phyloP scores from a whole-genome alignment of 1,284 basidiomycete species.

The Trametes sp. region DNA sequence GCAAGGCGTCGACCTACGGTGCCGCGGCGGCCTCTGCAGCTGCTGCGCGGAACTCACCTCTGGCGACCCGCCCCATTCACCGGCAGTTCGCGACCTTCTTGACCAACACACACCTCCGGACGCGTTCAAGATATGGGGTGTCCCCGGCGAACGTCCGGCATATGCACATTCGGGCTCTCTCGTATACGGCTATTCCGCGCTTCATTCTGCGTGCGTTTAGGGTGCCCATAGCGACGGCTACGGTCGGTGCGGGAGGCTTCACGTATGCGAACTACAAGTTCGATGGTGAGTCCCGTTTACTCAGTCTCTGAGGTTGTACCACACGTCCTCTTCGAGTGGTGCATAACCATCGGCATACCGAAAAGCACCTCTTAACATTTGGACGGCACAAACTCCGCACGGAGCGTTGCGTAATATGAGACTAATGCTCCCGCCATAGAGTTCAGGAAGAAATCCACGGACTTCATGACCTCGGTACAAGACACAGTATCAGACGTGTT shows the following conservation, averaged over 20 bases:
- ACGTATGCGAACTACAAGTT: conserved; percentile 95
- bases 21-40: conserved; percentile 21
- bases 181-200: conserved; percentile 84
- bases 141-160: conserved; percentile 58
- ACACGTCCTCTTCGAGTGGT: too few species aligned
- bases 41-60: conserved; percentile 42
- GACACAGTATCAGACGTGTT: conserved; percentile 73
- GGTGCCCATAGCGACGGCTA: conserved; percentile 85
- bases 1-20: conserved; percentile 64
- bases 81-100: conserved; percentile 65
- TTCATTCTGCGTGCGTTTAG: conserved; percentile 86
- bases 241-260: conserved; percentile 88
- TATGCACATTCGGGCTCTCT: conserved; percentile 78
- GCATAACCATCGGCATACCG: too few species aligned
- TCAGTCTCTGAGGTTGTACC: too few species aligned
- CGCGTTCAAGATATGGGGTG: conserved; percentile 55
- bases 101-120: conserved; percentile 48
- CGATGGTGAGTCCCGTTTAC: conserved; percentile 71
- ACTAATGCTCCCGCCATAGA: conserved; percentile 51
- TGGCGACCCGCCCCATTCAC: conserved; percentile 53
- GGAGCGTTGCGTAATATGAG: neutral
- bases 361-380: too few species aligned
- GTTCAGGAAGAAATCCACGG: conserved; percentile 70
- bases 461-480: conserved; percentile 70
- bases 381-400: too few species aligned